These are phyloP conservation scores for Mucor irregularis DNA, from an alignment of 371 early-diverging fungal species.

Conservation along the genomic window DNA sequence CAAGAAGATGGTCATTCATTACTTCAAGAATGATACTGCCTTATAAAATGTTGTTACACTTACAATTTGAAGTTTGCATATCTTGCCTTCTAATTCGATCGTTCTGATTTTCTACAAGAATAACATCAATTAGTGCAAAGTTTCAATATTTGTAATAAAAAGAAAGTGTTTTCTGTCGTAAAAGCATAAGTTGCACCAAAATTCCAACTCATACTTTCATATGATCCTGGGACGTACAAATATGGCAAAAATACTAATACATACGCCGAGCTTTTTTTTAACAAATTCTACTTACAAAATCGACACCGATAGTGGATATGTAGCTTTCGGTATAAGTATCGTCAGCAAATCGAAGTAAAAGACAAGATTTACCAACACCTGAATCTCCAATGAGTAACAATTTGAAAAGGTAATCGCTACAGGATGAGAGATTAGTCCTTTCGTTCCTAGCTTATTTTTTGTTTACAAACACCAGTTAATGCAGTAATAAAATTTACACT, in stretches of 20 bases:
- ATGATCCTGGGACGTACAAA: too few species aligned
- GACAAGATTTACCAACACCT: constrained; percentile 98
- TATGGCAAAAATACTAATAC: not conserved
- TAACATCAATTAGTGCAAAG: not conserved
- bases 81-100: constrained; percentile 96
- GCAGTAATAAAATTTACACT: constrained; percentile 7
- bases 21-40: not conserved
- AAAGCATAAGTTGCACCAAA: too few species aligned
- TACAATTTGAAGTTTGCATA: constrained; percentile 98
- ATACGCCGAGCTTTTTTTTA: too few species aligned
- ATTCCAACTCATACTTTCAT: too few species aligned
- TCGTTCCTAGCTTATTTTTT: too few species aligned
- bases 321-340: constrained; percentile 98
- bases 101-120: constrained; percentile 98
- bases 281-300: constrained; percentile 73
- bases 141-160: not conserved
- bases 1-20: not conserved
- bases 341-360: constrained; percentile 98
- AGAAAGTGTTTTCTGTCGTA: not conserved
- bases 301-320: constrained; percentile 99
- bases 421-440: not conserved
- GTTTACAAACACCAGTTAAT: constrained; percentile 23
- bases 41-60: constrained; percentile 13
- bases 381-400: constrained; percentile 98
- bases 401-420: constrained; percentile 97